A percentile compares a stretch with the other conserved stretches of the same genome.
These are phyloP conservation scores for Volvox carteri DNA, from an alignment of 163 green algal genomes.

Conservation along the genomic window DNA sequence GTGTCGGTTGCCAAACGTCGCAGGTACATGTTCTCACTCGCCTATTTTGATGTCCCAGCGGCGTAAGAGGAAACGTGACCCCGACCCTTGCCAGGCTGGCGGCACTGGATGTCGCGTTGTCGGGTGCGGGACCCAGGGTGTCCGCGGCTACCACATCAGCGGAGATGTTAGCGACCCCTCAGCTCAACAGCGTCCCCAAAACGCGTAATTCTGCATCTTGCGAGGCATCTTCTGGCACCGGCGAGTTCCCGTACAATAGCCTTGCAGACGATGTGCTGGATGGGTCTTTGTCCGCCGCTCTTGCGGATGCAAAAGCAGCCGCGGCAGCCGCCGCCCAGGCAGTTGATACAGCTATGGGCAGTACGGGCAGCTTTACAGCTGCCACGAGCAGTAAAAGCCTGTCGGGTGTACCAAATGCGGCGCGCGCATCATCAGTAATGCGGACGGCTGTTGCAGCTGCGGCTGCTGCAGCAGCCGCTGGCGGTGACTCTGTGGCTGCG, in stretches of 20 bases:
- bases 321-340: not conserved
- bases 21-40: no score
- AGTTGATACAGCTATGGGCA: not conserved
- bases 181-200: not conserved
- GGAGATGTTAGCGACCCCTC: not conserved
- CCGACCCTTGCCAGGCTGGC: conserved; percentile 1
- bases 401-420: not conserved
- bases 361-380: not conserved
- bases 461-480: not conserved
- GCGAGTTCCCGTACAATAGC: conserved; percentile 37
- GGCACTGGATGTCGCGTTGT: conserved; percentile 1
- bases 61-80: not conserved
- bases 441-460: not conserved
- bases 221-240: not conserved
- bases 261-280: conserved; percentile 20
- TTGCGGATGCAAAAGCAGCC: conserved; percentile 22
- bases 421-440: not conserved
- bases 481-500: conserved; percentile 11
- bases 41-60: no score
- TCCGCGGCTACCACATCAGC: not conserved
- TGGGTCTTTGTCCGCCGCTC: conserved; percentile 8
- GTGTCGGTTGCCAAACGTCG: conserved; percentile 24
- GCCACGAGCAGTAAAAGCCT: not conserved
- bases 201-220: not conserved
- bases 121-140: not conserved